A percentile compares a stretch with the other conserved stretches of the same genome.
phyloP scores from a whole-genome alignment of 306 rosid genomes.

The Begonia loranthoides region DNA sequence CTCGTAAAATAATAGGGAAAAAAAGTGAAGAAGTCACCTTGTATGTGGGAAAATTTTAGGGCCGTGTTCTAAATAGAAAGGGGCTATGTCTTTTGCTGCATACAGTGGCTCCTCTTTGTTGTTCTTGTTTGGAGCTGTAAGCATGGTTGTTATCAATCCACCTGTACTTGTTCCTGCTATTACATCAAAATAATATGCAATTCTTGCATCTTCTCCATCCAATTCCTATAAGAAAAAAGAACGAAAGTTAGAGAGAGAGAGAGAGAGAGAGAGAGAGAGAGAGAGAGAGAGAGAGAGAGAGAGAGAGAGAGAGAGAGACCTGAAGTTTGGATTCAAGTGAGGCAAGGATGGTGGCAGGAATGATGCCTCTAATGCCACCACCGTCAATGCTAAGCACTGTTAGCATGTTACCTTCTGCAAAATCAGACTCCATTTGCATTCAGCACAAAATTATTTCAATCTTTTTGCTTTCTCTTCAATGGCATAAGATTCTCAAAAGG shows the following conservation, averaged over 20 bases:
- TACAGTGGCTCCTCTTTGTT: constrained; percentile 10
- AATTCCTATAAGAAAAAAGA: constrained; percentile 9
- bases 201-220: constrained; percentile 22
- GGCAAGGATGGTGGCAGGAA: constrained; percentile 16
- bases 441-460: no score
- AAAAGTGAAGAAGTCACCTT: constrained; percentile 1
- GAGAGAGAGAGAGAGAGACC: constrained; percentile 6
- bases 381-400: constrained; percentile 29
- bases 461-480: no score
- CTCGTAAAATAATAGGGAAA: constrained; percentile 6
- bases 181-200: constrained; percentile 25
- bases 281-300: no score
- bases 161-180: constrained; percentile 36
- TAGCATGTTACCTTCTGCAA: constrained; percentile 7
- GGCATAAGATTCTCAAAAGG: no score
- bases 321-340: constrained; percentile 30
- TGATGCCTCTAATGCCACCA: constrained; percentile 28
- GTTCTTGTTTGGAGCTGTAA: constrained; percentile 22
- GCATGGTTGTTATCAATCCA: constrained; percentile 24
- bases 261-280: no score
- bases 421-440: no score
- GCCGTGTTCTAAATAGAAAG: constrained; percentile 9
- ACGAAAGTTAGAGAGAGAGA: no score
- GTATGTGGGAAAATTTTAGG: constrained; percentile 15
- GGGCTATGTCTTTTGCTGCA: constrained; percentile 14